Evolutionary conservation across 768 basidiomycete species (phyloP).

Genomic region (Hebeloma cylindrosporum): DNA sequence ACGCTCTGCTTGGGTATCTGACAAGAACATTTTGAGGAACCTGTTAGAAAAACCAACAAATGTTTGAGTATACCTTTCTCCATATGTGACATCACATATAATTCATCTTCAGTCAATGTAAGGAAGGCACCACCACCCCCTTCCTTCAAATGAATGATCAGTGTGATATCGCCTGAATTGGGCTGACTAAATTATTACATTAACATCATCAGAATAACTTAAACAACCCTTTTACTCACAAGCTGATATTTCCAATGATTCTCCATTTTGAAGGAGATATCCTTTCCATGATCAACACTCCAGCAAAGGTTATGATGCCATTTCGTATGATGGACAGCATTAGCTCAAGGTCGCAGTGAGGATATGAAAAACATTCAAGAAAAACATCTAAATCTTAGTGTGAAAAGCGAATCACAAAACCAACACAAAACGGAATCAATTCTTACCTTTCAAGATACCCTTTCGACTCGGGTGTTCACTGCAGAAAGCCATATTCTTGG

Average conservation of each 20-base stretch:
- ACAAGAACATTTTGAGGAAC: background rate
- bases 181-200: background rate
- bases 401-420: background rate
- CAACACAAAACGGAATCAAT: background rate
- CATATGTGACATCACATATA: background rate
- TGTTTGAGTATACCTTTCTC: background rate
- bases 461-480: background rate
- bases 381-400: slow-evolving; percentile 3
- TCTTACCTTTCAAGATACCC: background rate
- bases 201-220: background rate
- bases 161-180: background rate
- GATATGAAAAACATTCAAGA: background rate
- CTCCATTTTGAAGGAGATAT: background rate
- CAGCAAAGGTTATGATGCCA: background rate
- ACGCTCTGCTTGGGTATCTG: background rate
- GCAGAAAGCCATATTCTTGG: too few species aligned
- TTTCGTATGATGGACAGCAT: background rate
- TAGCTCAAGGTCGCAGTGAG: background rate
- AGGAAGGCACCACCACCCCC: background rate
- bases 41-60: background rate
- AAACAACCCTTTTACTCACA: background rate
- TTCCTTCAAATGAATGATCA: background rate
- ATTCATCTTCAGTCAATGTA: background rate
- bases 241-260: background rate
- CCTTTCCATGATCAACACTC: background rate